Evolutionary conservation across 2,329 filamentous ascomycete species (phyloP).

Genomic region (Aspergillus niger): DNA sequence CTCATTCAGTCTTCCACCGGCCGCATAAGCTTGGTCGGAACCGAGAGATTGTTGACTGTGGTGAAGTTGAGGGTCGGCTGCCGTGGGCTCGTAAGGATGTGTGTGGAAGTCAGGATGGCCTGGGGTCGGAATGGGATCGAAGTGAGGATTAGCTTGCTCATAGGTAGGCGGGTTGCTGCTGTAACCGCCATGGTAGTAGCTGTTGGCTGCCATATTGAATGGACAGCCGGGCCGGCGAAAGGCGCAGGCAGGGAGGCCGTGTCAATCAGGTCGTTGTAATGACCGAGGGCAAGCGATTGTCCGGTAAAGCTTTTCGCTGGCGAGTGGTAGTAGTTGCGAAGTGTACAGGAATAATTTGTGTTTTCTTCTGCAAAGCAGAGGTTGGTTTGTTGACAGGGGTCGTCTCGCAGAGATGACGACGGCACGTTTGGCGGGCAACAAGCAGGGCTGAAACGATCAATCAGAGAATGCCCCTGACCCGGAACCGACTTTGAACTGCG

Average conservation of each 20-base stretch:
- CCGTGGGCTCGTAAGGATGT: slow-evolving; percentile 43
- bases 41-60: slow-evolving; percentile 41
- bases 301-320: neutral
- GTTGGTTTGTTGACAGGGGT: neutral
- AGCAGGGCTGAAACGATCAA: slow-evolving; percentile 5
- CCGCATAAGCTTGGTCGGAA: slow-evolving; percentile 36
- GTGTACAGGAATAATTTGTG: neutral
- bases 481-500: neutral
- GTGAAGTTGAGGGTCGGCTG: slow-evolving; percentile 43
- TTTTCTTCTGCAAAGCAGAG: neutral
- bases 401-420: neutral
- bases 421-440: slow-evolving; percentile 5
- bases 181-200: slow-evolving; percentile 62
- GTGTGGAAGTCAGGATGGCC: slow-evolving; percentile 25
- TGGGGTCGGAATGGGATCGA: slow-evolving; percentile 33
- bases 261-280: neutral
- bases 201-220: slow-evolving; percentile 62
- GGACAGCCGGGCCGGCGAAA: slow-evolving; percentile 5
- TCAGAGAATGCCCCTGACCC: neutral
- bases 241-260: neutral
- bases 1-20: slow-evolving; percentile 35
- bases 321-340: neutral
- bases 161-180: slow-evolving; percentile 36
- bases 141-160: slow-evolving; percentile 38
- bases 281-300: neutral